Conservation (phyloP, 805 yeast species). For the Metschnikowia corniflorae region DNA sequence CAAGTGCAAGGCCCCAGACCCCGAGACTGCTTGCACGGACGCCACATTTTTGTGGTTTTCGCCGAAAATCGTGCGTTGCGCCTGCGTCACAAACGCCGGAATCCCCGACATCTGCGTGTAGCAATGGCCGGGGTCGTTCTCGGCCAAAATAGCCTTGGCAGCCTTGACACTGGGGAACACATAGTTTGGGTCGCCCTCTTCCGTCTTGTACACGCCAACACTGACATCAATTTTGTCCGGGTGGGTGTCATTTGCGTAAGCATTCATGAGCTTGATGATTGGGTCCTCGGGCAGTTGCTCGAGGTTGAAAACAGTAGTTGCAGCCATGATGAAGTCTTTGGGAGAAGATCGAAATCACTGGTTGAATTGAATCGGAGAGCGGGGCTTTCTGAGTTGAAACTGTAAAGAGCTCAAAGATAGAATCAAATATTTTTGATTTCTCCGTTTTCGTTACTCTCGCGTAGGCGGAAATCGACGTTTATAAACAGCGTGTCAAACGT, state of each 20-base stretch:
- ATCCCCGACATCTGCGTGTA: conserved; percentile 43
- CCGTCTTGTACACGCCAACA: conserved; percentile 46
- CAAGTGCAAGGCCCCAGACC: conserved; percentile 42
- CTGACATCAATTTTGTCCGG: conserved; percentile 39
- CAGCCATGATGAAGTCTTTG: background rate
- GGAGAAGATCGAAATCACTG: too few relatives aligned
- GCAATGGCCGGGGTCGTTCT: conserved; percentile 42
- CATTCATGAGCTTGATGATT: conserved; percentile 16
- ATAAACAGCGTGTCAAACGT: too few relatives aligned
- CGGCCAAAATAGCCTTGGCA: conserved; percentile 32
- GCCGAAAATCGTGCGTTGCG: conserved; percentile 38
- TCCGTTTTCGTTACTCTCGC: too few relatives aligned
- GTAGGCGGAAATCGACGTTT: too few relatives aligned
- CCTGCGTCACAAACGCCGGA: conserved; percentile 33
- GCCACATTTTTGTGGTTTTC: conserved; percentile 27
- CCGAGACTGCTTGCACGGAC: conserved; percentile 39
- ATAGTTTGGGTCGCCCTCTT: conserved; percentile 29
- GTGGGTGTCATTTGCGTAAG: conserved; percentile 22
- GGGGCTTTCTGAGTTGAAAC: too few relatives aligned
- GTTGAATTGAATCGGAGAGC: too few relatives aligned
- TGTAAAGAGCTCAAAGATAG: too few relatives aligned
- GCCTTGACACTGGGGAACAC: conserved; percentile 36
- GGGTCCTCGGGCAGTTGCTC: conserved; percentile 16
- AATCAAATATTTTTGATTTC: too few relatives aligned
- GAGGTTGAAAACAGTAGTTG: conserved; percentile 10